phyloP scores from a whole-genome alignment of 495 filamentous ascomycete species.

The Neurospora sp. region DNA sequence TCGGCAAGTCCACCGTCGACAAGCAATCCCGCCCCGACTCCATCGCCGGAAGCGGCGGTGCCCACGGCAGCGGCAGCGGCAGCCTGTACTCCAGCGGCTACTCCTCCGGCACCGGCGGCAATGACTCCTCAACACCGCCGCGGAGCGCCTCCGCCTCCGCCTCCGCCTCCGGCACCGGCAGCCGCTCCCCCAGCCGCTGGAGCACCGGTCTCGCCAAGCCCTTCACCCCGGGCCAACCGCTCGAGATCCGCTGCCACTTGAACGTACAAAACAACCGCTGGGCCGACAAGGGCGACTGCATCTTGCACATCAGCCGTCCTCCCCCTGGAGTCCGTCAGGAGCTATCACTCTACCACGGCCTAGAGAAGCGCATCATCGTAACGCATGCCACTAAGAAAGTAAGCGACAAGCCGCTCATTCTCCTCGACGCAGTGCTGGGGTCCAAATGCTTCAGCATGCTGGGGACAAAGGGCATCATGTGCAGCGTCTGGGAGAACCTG shows the following conservation, averaged over 20 bases:
- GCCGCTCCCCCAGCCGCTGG: conserved; percentile 36
- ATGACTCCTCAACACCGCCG: conserved; percentile 40
- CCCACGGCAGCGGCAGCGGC: conserved; percentile 41
- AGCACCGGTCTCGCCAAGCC: conserved; percentile 31
- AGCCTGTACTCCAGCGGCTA: conserved; percentile 53
- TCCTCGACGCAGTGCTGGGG: conserved; percentile 76
- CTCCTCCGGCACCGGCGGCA: conserved; percentile 33
- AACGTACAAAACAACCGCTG: conserved; percentile 70
- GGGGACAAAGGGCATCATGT: conserved; percentile 72
- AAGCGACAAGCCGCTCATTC: conserved; percentile 53
- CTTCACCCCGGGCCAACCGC: conserved; percentile 21
- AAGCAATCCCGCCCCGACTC: conserved; percentile 36
- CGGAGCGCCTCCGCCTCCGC: conserved; percentile 46
- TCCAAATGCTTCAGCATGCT: conserved; percentile 77
- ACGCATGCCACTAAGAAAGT: conserved; percentile 40
- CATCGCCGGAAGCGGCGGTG: conserved; percentile 30
- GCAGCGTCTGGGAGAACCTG: conserved; percentile 78
- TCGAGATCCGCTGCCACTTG: conserved; percentile 74
- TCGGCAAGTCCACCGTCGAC: conserved; percentile 48
- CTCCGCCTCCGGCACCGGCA: conserved; percentile 36
- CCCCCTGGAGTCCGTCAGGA: conserved; percentile 45
- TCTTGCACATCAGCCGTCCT: conserved; percentile 69
- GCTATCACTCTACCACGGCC: conserved; percentile 38
- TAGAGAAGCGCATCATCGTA: conserved; percentile 78
- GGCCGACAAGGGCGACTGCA: conserved; percentile 81